Percentiles rank a stretch among this genome's conserved stretches.
Conservation (phyloP, 176 grass and related monocot genomes). For the Aechmea fasciata region DNA sequence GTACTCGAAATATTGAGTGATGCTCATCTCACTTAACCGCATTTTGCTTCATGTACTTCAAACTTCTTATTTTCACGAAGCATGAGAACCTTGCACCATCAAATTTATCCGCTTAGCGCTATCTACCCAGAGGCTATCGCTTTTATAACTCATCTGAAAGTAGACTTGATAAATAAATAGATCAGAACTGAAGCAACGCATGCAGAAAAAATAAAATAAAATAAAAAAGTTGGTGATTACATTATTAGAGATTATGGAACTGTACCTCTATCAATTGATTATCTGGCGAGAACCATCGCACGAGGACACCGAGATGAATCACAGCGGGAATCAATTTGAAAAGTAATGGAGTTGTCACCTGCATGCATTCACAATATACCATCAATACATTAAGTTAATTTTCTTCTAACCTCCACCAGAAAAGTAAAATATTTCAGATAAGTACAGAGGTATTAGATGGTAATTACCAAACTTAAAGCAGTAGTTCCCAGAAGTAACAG, state of each 20-base stretch:
- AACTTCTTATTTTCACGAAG: conserved; percentile 49
- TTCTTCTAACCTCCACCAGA: neutral
- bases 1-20: conserved; percentile 30
- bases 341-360: conserved; percentile 95
- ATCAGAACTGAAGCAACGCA: conserved; percentile 3
- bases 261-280: conserved; percentile 71
- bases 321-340: conserved; percentile 98
- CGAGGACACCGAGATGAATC: conserved; percentile 82
- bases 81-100: conserved; percentile 76
- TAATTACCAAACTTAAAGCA: conserved; percentile 90
- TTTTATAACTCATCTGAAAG: conserved; percentile 81
- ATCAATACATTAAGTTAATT: neutral
- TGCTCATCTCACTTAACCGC: conserved; percentile 27
- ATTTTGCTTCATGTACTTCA: conserved; percentile 22
- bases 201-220: neutral
- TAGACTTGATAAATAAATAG: conserved; percentile 30
- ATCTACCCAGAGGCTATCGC: conserved; percentile 61
- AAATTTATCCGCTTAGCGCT: conserved; percentile 76
- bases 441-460: neutral
- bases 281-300: conserved; percentile 96
- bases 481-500: conserved; percentile 93
- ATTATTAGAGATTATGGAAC: neutral
- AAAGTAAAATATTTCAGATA: conserved; percentile 1
- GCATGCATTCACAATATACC: conserved; percentile 10
- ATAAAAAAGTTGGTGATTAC: neutral